These are phyloP conservation scores for Ceraceosorus guamensis DNA, from an alignment of 1,284 basidiomycete species.

Conservation along the genomic window DNA sequence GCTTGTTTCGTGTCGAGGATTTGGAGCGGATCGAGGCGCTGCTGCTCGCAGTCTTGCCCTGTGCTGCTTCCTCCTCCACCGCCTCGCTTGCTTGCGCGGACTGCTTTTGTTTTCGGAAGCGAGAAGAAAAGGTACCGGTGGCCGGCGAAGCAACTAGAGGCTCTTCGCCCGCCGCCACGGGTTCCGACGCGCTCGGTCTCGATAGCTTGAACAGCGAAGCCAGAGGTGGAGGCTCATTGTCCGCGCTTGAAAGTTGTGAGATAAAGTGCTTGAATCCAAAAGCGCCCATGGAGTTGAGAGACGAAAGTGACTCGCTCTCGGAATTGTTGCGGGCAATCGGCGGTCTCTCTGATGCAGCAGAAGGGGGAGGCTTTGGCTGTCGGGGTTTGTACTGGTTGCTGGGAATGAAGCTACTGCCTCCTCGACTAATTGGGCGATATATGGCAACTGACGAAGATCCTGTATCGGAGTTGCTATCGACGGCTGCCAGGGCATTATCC, in stretches of 20 bases:
- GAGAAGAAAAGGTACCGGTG: too few species aligned
- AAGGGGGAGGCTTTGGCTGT: too few species aligned
- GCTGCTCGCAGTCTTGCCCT: neutral
- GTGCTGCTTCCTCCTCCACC: too few species aligned
- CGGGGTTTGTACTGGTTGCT: too few species aligned
- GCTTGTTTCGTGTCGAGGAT: neutral
- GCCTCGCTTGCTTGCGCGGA: neutral
- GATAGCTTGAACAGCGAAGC: neutral
- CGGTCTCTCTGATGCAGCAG: neutral
- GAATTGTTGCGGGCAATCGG: neutral
- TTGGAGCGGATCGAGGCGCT: neutral
- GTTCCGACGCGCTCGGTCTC: neutral
- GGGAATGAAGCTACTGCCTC: too few species aligned
- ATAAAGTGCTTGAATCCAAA: slow-evolving; percentile 2
- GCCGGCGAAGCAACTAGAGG: neutral
- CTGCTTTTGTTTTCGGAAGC: too few species aligned
- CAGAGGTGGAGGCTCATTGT: slow-evolving; percentile 4
- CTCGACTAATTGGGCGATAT: too few species aligned
- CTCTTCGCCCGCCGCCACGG: too few species aligned
- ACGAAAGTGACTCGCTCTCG: neutral
- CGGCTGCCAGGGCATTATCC: neutral
- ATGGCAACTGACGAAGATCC: too few species aligned
- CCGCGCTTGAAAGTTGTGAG: slow-evolving; percentile 4
- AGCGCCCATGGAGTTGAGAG: neutral
- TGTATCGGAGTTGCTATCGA: too few species aligned